Base-by-base conservation (phyloP, 2,329 filamentous ascomycete species). In the Fusarium veterinarium region DNA sequence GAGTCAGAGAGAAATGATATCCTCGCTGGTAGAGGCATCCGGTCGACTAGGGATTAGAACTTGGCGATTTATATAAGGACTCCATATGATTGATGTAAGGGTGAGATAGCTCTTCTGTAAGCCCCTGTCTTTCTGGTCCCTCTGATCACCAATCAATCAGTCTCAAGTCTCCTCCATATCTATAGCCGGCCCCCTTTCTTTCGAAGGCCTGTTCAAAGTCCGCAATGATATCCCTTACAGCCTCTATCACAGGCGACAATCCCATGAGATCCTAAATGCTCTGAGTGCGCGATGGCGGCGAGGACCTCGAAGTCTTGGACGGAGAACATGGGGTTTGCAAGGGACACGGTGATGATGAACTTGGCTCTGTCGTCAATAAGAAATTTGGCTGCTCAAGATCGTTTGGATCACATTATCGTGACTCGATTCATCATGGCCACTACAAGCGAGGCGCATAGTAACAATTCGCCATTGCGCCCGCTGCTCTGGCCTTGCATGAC, bases 191-290 rank as follows among this genome's bases (percentile, higher is more conserved):
- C 20, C 10, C 20, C 31, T 16, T 41, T 7, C 19, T 55, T 40
- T 55, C 37, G 16, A 55, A 55, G n/a, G 51, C 51, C 51, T 55
- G 51, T 12, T 55, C 51, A n/a, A 41, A 41, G 51, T 55, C 51
- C 25, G 37, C 51, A n/a, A 55, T 41, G 13, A 55, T 30, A 31
- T 55, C 51, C 37, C 51, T 55, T 1, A 35, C 37, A 55, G 41
- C 51, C 14, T 55, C 51, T 28, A 55, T 55, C 16, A 37, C 37
- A n/a, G 40, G 35, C 16, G 37, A 55, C 2, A 55, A 31, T 19
- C 51, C n/a, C 37, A 55, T 25, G 13, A 55, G 51, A 1, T 55
- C 51, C 8, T 55, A 40, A 2, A 40, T 53, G 23, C 8, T 40
- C 49, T 41, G 51, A 41, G 0, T 55, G 51, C 7, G 51, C 25